phyloP scores from a whole-genome alignment of 306 rosid species.

The Begonia loranthoides region DNA sequence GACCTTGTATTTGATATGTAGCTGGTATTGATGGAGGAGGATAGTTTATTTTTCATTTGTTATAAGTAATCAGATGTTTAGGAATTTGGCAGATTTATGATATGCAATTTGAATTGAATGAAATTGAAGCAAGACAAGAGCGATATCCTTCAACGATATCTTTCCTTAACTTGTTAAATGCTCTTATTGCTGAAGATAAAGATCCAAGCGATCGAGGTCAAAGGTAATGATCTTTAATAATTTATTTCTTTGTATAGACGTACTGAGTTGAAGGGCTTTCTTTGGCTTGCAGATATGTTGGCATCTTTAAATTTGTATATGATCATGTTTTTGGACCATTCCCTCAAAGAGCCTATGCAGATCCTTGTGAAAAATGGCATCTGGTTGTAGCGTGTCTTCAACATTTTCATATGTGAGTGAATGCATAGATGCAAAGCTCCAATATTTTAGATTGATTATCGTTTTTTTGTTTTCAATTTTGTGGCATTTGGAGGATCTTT shows the following conservation, averaged over 20 bases:
- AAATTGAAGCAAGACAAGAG: slow-evolving; percentile 92
- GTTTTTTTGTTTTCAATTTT: slow-evolving; percentile 3
- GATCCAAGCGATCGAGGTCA: slow-evolving; percentile 86
- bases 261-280: slow-evolving; percentile 8
- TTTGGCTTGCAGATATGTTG: slow-evolving; percentile 56
- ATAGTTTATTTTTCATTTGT: too few relatives aligned
- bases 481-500: too few relatives aligned
- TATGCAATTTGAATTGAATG: slow-evolving; percentile 91
- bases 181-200: slow-evolving; percentile 85
- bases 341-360: slow-evolving; percentile 90
- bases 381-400: slow-evolving; percentile 80
- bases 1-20: too few relatives aligned
- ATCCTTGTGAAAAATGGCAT: slow-evolving; percentile 91
- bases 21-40: too few relatives aligned
- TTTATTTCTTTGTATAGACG: slow-evolving; percentile 2
- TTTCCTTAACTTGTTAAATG: slow-evolving; percentile 80
- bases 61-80: too few relatives aligned
- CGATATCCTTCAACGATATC: slow-evolving; percentile 93
- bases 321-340: slow-evolving; percentile 98
- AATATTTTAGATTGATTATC: slow-evolving; percentile 3
- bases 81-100: slow-evolving; percentile 70
- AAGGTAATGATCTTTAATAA: slow-evolving; percentile 37
- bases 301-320: slow-evolving; percentile 83
- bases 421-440: slow-evolving; percentile 10
- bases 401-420: slow-evolving; percentile 81